These are phyloP conservation scores for Erigeron canadensis DNA, from an alignment of 129 eudicot genomes.

Conservation along the genomic window DNA sequence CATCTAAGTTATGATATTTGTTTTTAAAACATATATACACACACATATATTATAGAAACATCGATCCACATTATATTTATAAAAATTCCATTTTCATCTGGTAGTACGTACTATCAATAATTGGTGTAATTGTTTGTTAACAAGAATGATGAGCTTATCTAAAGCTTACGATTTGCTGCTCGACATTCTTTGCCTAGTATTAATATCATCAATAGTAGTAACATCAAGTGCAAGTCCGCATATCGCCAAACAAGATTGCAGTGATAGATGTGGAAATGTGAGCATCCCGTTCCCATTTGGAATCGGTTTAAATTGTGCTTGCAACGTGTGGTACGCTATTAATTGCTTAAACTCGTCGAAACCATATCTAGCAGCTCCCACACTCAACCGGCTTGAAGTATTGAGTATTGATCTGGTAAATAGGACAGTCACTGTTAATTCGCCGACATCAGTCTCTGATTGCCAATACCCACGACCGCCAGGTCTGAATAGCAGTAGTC, in stretches of 20 bases:
- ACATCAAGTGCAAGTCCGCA: not conserved
- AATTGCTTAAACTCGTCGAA: conserved; percentile 16
- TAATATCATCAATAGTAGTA: not conserved
- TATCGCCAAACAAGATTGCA: not conserved
- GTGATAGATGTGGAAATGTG: conserved; percentile 7
- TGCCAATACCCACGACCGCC: not conserved
- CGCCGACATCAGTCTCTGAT: not conserved
- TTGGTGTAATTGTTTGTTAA: not conserved
- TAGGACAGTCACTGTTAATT: conserved; percentile 17
- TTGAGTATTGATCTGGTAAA: not conserved
- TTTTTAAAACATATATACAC: no score
- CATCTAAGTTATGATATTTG: no score
- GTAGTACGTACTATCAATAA: no score
- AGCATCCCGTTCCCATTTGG: conserved; percentile 31
- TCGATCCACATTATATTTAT: no score
- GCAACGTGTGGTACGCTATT: no score
- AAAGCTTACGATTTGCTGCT: not conserved
- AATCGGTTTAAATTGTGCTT: no score
- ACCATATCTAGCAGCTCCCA: conserved; percentile 12
- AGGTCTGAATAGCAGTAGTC: not conserved
- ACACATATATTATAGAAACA: no score
- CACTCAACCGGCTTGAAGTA: not conserved
- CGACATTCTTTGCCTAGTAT: not conserved
- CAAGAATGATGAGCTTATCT: not conserved
- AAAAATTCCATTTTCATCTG: no score